Percentiles rank a stretch among this genome's conserved stretches.
phyloP scores from a whole-genome alignment of 2,329 filamentous ascomycete genomes.

The Trichoderma breve region DNA sequence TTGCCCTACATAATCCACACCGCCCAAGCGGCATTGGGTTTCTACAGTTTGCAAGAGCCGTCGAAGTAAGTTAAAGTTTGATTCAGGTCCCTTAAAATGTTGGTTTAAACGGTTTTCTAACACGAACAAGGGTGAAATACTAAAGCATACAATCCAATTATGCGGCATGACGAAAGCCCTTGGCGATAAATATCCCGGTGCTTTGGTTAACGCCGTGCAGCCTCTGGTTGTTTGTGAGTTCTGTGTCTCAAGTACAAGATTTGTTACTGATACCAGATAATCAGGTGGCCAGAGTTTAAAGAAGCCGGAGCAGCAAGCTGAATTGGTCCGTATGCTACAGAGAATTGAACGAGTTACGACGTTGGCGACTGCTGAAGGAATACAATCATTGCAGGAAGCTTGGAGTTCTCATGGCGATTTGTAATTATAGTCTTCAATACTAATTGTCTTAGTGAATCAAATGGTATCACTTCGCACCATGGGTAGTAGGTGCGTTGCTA shows the following conservation, averaged over 20 bases:
- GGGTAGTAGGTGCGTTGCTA: background rate
- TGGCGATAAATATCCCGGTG: background rate
- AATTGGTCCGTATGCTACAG: background rate
- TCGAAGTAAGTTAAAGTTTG: background rate
- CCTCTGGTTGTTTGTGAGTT: background rate
- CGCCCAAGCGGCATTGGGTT: background rate
- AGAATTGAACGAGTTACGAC: background rate
- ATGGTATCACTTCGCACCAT: background rate
- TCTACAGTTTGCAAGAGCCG: background rate
- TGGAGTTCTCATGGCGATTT: background rate
- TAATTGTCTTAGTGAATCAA: background rate
- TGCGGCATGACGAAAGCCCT: conserved; percentile 3
- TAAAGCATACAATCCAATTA: background rate
- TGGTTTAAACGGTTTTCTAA: background rate
- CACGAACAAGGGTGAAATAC: background rate
- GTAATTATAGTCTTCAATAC: background rate
- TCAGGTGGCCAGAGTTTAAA: background rate
- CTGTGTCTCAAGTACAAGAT: background rate
- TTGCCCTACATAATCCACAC: background rate
- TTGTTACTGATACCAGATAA: background rate
- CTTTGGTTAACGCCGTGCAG: background rate
- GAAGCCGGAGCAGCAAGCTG: background rate
- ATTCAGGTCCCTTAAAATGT: background rate
- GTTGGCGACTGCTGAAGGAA: background rate
- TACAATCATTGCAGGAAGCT: background rate